These are phyloP conservation scores for Hypoxylon sp. DNA, from an alignment of 2,329 filamentous ascomycete species.

Conservation along the genomic window DNA sequence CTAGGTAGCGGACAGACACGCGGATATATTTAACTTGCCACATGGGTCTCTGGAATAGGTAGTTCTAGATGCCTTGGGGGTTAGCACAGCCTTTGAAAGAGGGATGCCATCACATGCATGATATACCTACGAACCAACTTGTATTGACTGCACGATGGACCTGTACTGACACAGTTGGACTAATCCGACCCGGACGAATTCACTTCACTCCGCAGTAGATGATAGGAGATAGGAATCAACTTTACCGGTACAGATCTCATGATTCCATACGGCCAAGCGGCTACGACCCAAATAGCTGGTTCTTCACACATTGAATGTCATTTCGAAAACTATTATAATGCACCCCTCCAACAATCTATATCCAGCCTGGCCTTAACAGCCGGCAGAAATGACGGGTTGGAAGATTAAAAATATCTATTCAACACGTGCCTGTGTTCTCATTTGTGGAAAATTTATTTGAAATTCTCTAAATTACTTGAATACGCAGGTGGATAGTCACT, in stretches of 20 bases:
- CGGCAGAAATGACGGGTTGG: slow-evolving; percentile 27
- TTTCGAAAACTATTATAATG: slow-evolving; percentile 8
- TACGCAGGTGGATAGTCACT: neutral
- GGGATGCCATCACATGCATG: neutral
- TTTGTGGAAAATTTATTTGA: slow-evolving; percentile 13
- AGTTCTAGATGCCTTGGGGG: neutral
- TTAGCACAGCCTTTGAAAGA: neutral
- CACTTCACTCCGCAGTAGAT: neutral
- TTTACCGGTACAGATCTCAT: neutral
- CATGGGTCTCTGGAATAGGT: neutral
- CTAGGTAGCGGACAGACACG: neutral
- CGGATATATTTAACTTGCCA: slow-evolving; percentile 3
- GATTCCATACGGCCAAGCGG: neutral
- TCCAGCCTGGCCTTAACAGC: slow-evolving; percentile 22
- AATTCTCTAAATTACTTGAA: neutral
- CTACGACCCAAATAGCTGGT: neutral
- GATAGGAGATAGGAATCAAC: neutral
- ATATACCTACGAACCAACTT: neutral
- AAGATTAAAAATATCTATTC: slow-evolving; percentile 18
- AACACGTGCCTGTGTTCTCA: slow-evolving; percentile 13
- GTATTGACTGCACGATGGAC: neutral
- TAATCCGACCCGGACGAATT: neutral
- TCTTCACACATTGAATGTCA: neutral
- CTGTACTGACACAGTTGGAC: neutral
- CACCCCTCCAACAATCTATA: slow-evolving; percentile 20